Conservation (phyloP, 768 basidiomycete genomes). For the Pseudohyphozyma bogoriensis region DNA sequence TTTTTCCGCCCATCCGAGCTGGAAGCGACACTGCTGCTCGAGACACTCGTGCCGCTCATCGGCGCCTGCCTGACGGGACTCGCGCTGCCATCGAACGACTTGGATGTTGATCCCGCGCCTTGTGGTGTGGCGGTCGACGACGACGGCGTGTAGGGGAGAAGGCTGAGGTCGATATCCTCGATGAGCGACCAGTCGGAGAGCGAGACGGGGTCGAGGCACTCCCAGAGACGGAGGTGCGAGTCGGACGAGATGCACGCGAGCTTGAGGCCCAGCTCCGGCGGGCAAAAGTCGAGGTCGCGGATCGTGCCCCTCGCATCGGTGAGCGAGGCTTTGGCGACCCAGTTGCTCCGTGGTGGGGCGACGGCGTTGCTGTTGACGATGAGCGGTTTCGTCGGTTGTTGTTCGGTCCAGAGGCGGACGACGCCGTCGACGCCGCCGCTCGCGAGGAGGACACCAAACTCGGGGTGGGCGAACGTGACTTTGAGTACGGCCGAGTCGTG, state of each 20-base stretch:
- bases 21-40: conserved; percentile 31
- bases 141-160: conserved; percentile 42
- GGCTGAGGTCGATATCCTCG: conserved; percentile 64
- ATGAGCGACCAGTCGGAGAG: conserved; percentile 63
- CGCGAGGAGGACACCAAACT: conserved; percentile 78
- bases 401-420: conserved; percentile 82
- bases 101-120: conserved; percentile 37
- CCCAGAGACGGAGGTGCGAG: conserved; percentile 76
- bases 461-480: conserved; percentile 82
- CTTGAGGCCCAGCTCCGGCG: conserved; percentile 77
- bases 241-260: conserved; percentile 82
- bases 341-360: conserved; percentile 38
- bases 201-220: conserved; percentile 56
- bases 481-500: conserved; percentile 82
- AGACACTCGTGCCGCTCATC: conserved; percentile 32
- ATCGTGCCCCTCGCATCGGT: conserved; percentile 79
- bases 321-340: conserved; percentile 64
- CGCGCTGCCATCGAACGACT: conserved; percentile 1
- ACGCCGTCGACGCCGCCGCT: conserved; percentile 83
- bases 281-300: conserved; percentile 74
- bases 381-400: no score
- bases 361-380: neutral
- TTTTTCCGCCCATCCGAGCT: conserved; percentile 37
- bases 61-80: conserved; percentile 1
- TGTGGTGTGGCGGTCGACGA: neutral